Base-by-base conservation (phyloP, 73 alveolate species). In the Symbiodinium pilosum region DNA sequence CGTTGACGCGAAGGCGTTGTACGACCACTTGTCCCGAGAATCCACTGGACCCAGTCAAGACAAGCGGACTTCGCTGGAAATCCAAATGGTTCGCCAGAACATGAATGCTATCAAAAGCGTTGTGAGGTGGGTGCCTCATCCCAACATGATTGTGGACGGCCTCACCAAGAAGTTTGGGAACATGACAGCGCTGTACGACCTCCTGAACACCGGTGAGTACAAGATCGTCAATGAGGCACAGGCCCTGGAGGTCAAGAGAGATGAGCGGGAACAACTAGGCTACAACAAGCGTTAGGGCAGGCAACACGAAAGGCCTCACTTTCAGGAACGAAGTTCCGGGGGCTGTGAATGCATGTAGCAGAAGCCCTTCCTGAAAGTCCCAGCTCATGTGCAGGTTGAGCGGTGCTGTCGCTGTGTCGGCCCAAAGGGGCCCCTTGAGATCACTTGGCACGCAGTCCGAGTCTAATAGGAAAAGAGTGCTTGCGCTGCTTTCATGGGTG, bases 71-170 rank as follows among this genome's bases (percentile, higher is more conserved):
- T 81, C 51, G 0, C 41, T 43, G 11, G 93, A 86, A 34, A 47
- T 86, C 16, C 83, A 43, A 32, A 47, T 36, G 38, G 38, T 47
- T 14, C 8, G 93, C 21, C 83, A 86, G 40, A 30, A 28, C 8
- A n/a, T 86, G 81, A 11, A 59, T 0, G 34, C 21, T 2, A 47
- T 47, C 9, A 12, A 52, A 0, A 26, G 32, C 0, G 21, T 39
- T 2, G 39, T 86, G 6, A 8, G 47, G 0, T 86, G 93, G 81
- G 52, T 86, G 18, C 93, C 93, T 3, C 93, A 86, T 11, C 93
- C 75, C 0, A 34, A 36, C 0, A 86, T 86, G 81, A 32, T 47
- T 0, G 81, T 51, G 20, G 51, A 47, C 34, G 47, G 43, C 30
- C 26, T 86, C 20, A 47, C 52, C 0, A 86, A 86, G 41, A 30